These are phyloP conservation scores for Leptographium procerum DNA, from an alignment of 2,329 filamentous ascomycete genomes.

Conservation along the genomic window DNA sequence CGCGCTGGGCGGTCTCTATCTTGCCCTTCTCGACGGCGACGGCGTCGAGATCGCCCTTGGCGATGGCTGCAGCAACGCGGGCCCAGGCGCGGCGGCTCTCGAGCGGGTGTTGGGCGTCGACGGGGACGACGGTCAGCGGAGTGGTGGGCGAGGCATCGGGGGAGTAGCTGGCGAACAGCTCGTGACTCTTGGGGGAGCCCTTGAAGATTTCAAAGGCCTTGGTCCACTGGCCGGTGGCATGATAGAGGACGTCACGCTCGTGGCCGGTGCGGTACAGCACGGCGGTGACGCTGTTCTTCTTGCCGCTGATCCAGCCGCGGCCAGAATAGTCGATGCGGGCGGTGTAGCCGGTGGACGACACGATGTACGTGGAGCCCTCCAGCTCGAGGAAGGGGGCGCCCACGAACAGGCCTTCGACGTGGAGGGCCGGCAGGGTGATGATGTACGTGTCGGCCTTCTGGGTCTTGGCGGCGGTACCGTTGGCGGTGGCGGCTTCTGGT, in stretches of 20 bases:
- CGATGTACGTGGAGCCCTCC: slow-evolving; percentile 74
- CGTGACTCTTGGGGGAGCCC: slow-evolving; percentile 39
- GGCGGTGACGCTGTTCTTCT: slow-evolving; percentile 85
- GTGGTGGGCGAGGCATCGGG: slow-evolving; percentile 47
- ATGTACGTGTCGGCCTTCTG: slow-evolving; percentile 59
- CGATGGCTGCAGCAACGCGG: slow-evolving; percentile 72
- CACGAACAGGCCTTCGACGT: slow-evolving; percentile 87
- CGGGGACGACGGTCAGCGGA: slow-evolving; percentile 56
- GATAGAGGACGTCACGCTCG: slow-evolving; percentile 68
- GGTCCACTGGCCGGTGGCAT: slow-evolving; percentile 83
- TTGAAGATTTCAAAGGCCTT: slow-evolving; percentile 70
- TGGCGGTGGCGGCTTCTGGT: not conserved
- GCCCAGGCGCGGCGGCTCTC: slow-evolving; percentile 83
- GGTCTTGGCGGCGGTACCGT: slow-evolving; percentile 33
- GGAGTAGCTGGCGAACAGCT: slow-evolving; percentile 48
- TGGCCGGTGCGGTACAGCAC: slow-evolving; percentile 57
- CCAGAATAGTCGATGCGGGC: slow-evolving; percentile 88
- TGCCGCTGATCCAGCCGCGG: slow-evolving; percentile 88
- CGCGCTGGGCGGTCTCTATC: slow-evolving; percentile 81
- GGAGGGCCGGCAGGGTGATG: slow-evolving; percentile 80
- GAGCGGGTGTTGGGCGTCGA: slow-evolving; percentile 73
- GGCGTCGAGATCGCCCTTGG: slow-evolving; percentile 70
- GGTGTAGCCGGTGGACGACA: slow-evolving; percentile 75
- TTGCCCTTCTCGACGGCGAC: slow-evolving; percentile 71
- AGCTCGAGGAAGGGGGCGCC: slow-evolving; percentile 84